These are phyloP conservation scores for Leishmania tarentolae DNA, from an alignment of 208 protist species.

Conservation along the genomic window DNA sequence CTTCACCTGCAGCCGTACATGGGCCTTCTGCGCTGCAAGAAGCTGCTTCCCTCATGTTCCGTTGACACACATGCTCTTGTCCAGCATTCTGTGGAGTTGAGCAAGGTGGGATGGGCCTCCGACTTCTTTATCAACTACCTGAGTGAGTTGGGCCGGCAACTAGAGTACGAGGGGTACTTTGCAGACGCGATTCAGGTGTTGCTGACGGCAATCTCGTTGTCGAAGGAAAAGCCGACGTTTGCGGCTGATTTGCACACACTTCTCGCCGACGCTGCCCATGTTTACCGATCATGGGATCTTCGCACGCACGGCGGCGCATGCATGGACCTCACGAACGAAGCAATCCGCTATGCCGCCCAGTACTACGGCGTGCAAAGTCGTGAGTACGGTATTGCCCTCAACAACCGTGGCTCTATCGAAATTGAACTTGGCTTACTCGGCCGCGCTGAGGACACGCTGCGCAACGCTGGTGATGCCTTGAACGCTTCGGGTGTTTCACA, in stretches of 20 bases:
- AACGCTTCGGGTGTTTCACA: slow-evolving; percentile 47
- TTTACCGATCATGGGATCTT: slow-evolving; percentile 74
- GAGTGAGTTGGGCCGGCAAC: slow-evolving; percentile 64
- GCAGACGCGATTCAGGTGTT: slow-evolving; percentile 55
- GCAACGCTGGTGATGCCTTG: slow-evolving; percentile 42
- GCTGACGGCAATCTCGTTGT: slow-evolving; percentile 65
- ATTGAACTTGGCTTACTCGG: slow-evolving; percentile 62
- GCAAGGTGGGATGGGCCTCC: slow-evolving; percentile 73
- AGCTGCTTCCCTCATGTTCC: slow-evolving; percentile 69
- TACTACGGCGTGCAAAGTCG: slow-evolving; percentile 57
- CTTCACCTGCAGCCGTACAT: slow-evolving; percentile 81
- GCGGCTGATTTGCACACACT: slow-evolving; percentile 53
- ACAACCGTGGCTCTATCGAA: slow-evolving; percentile 67
- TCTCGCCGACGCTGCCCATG: slow-evolving; percentile 68
- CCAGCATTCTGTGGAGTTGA: slow-evolving; percentile 64
- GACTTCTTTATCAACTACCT: slow-evolving; percentile 77
- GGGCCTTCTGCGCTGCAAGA: slow-evolving; percentile 73
- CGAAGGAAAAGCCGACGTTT: slow-evolving; percentile 65
- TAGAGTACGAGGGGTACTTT: slow-evolving; percentile 67
- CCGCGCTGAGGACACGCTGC: slow-evolving; percentile 46
- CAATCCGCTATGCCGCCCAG: slow-evolving; percentile 47
- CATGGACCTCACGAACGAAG: slow-evolving; percentile 59
- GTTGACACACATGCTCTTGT: slow-evolving; percentile 71
- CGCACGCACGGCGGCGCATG: slow-evolving; percentile 50
- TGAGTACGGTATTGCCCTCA: slow-evolving; percentile 64